Conservation (phyloP, 2,329 filamentous ascomycete species). For the Epichloe sylvatica region DNA sequence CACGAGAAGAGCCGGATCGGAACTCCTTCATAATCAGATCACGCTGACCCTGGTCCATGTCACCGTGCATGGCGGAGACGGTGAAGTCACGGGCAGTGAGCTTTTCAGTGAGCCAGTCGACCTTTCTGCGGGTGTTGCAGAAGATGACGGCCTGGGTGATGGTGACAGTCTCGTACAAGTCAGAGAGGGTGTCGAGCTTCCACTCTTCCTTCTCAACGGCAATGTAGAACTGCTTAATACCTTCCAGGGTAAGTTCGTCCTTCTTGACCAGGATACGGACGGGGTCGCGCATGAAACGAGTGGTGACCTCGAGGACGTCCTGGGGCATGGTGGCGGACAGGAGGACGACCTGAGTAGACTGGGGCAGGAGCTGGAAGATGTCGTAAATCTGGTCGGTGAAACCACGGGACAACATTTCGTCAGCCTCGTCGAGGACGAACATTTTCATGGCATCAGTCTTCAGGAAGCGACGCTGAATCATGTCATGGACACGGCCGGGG, state of each 20-base stretch:
- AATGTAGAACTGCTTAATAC: slow-evolving; percentile 99
- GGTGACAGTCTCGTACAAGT: slow-evolving; percentile 98
- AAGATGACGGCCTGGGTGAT: slow-evolving; percentile 99
- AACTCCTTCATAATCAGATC: slow-evolving; percentile 99
- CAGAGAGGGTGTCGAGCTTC: slow-evolving; percentile 98
- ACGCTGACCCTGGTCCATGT: slow-evolving; percentile 97
- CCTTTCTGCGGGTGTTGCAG: slow-evolving; percentile 99
- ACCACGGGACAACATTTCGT: slow-evolving; percentile 98
- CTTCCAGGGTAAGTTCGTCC: slow-evolving; percentile 97
- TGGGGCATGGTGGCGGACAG: slow-evolving; percentile 98
- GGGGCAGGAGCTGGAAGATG: slow-evolving; percentile 97
- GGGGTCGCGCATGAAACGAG: slow-evolving; percentile 99
- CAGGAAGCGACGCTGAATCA: slow-evolving; percentile 96
- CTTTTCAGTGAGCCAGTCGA: slow-evolving; percentile 99
- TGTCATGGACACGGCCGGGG: slow-evolving; percentile 95
- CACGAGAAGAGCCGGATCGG: slow-evolving; percentile 95
- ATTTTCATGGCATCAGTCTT: slow-evolving; percentile 99
- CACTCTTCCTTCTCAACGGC: slow-evolving; percentile 99
- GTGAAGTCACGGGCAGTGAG: slow-evolving; percentile 97
- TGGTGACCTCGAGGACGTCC: slow-evolving; percentile 97
- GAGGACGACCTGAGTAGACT: slow-evolving; percentile 95
- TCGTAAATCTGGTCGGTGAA: slow-evolving; percentile 99
- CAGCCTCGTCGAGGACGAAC: slow-evolving; percentile 98
- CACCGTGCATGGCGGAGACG: slow-evolving; percentile 98
- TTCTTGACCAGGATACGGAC: slow-evolving; percentile 99